Base-by-base conservation (phyloP, 164 flowering plant genomes). In the Magnolia sinica region DNA sequence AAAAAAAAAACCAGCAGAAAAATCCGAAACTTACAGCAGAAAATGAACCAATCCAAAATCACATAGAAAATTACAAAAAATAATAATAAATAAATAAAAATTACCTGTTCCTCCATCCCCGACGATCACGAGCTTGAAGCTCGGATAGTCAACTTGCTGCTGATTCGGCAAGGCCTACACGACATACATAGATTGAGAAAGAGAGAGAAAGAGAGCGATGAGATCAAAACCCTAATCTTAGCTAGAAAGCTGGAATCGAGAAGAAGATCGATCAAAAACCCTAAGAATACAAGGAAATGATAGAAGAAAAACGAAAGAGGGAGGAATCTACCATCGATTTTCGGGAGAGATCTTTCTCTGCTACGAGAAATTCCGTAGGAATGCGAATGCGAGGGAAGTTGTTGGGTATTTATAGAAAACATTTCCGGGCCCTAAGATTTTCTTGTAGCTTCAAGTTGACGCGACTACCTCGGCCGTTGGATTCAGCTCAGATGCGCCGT, bases 51-150 rank as follows among this genome's bases (percentile, higher is more conserved):
- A 37, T 19, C 22, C 45, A 37, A 37, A 11, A 61, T 0, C 51
- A 50, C 29, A 27, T 27, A 27, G 29, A 27, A 27, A 27, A 27
- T 27, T 27, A 27, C 29, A 27, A 27, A 71, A 31, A 64, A 50
- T 8, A 20, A 71, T n/a, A 52, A 24, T 7, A 50, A 13, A 66
- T 4, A 67, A 16, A 68, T 11, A 68, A 16, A 52, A 31, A 16
- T n/a, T 72, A 77, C 79, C 79, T 49, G 79, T 77, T 66, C 79
- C 79, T 4, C 79, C 79, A 45, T 77, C 85, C 23, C 85, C 85
- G 7, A 82, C 85, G 49, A 82, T 75, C 9, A 82, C 82, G 27
- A 82, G 82, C 79, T 82, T 82, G 80, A 82, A 82, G 78, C 81
- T 77, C 23, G 85, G 82, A 31, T 77, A 73, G n/a, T 77, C 79